phyloP scores from a whole-genome alignment of 2,329 filamentous ascomycete genomes.

The Xylariaceae sp. region DNA sequence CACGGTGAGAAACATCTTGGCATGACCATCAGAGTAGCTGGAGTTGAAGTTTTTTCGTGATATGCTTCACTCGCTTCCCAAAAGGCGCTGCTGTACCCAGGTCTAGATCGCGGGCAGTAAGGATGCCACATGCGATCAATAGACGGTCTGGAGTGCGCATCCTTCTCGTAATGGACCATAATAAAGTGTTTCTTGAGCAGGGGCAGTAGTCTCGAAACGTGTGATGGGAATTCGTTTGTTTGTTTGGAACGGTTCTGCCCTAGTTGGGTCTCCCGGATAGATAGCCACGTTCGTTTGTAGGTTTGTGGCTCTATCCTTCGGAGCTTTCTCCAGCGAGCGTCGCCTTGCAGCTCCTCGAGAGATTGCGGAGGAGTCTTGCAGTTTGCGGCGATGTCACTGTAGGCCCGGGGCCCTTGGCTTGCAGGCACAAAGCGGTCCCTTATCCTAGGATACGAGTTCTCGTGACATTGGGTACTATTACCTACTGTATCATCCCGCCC shows the following conservation, averaged over 20 bases:
- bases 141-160: neutral
- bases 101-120: neutral
- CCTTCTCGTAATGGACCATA: neutral
- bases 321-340: slow-evolving; percentile 10
- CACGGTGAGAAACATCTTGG: no score
- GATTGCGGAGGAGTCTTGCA: slow-evolving; percentile 21
- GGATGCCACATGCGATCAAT: neutral
- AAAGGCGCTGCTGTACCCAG: neutral
- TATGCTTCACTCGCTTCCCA: no score
- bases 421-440: slow-evolving; percentile 7
- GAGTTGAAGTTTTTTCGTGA: no score
- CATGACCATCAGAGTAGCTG: no score
- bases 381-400: slow-evolving; percentile 20
- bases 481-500: neutral
- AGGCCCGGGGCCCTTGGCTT: slow-evolving; percentile 6
- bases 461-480: neutral
- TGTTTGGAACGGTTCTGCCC: slow-evolving; percentile 15
- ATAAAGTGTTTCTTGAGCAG: neutral
- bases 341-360: slow-evolving; percentile 16
- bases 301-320: slow-evolving; percentile 5
- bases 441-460: neutral
- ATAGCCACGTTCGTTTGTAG: slow-evolving; percentile 9
- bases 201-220: neutral
- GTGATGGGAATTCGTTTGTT: neutral
- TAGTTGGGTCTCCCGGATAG: no score